These are phyloP conservation scores for Fusarium armeniacum DNA, from an alignment of 2,329 filamentous ascomycete species.

Conservation along the genomic window DNA sequence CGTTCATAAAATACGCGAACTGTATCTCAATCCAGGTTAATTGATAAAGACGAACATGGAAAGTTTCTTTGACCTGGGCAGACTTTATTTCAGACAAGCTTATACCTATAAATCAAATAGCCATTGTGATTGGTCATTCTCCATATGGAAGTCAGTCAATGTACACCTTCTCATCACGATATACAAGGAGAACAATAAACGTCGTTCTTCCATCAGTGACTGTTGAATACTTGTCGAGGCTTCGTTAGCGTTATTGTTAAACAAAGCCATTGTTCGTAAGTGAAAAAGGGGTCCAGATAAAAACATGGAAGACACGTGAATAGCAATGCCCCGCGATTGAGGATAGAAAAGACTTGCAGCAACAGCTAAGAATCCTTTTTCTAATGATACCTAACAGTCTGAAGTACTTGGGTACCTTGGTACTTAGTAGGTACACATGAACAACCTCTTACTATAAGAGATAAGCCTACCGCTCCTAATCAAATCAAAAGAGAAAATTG, in stretches of 20 bases:
- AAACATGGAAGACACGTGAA: constrained; percentile 33
- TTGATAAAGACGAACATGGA: background rate
- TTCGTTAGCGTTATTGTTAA: background rate
- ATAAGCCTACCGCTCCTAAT: background rate
- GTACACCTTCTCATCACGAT: background rate
- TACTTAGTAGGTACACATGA: background rate
- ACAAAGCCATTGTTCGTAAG: constrained; percentile 14
- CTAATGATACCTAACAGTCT: too few relatives aligned
- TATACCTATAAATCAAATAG: too few relatives aligned
- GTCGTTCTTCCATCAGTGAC: background rate
- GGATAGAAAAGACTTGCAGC: background rate
- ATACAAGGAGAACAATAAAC: background rate
- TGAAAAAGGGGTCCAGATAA: constrained; percentile 14
- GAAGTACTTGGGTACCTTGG: background rate
- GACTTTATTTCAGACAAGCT: background rate
- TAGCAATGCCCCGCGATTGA: constrained; percentile 39
- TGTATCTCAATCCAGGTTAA: background rate
- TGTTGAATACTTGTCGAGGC: background rate
- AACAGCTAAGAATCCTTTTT: background rate
- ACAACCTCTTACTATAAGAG: background rate
- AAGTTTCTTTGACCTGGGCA: background rate
- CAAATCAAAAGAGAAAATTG: background rate
- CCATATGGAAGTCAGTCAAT: background rate
- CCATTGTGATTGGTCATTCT: background rate
- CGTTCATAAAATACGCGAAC: rapidly evolving